phyloP scores from a whole-genome alignment of 305 asterid species.

The Rubia balearica region DNA sequence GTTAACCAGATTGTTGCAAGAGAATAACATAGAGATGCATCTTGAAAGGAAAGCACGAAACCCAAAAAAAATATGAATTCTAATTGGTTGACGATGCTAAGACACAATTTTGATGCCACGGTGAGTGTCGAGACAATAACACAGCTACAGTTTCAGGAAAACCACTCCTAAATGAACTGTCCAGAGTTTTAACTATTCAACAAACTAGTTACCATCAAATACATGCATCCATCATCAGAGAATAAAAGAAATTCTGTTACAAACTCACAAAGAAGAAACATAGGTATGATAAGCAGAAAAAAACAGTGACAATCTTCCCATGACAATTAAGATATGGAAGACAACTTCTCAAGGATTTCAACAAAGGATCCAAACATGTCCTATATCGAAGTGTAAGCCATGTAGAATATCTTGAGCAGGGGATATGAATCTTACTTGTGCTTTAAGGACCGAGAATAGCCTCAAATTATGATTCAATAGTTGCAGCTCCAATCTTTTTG shows the following conservation, averaged over 20 bases:
- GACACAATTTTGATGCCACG: background rate
- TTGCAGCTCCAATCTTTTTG: slow-evolving; percentile 60
- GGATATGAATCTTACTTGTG: slow-evolving; percentile 26
- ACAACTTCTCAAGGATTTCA: background rate
- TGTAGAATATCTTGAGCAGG: background rate
- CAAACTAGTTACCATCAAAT: background rate
- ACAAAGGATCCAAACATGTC: background rate
- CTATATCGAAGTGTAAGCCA: background rate
- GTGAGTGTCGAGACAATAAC: background rate
- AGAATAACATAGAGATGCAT: background rate
- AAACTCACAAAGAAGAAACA: background rate
- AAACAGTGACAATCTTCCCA: background rate
- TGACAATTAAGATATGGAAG: background rate
- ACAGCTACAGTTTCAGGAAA: background rate
- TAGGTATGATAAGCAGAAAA: background rate
- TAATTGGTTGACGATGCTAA: background rate
- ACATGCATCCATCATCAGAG: background rate
- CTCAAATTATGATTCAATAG: slow-evolving; percentile 25
- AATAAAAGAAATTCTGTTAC: background rate
- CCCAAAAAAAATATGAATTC: background rate
- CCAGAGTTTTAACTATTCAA: background rate
- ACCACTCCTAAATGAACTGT: no score
- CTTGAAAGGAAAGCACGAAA: background rate
- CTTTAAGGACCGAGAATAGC: slow-evolving; percentile 25
- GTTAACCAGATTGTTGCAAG: background rate